These are phyloP conservation scores for Physaria fendleri DNA, from an alignment of 345 rosid genomes.

Conservation along the genomic window DNA sequence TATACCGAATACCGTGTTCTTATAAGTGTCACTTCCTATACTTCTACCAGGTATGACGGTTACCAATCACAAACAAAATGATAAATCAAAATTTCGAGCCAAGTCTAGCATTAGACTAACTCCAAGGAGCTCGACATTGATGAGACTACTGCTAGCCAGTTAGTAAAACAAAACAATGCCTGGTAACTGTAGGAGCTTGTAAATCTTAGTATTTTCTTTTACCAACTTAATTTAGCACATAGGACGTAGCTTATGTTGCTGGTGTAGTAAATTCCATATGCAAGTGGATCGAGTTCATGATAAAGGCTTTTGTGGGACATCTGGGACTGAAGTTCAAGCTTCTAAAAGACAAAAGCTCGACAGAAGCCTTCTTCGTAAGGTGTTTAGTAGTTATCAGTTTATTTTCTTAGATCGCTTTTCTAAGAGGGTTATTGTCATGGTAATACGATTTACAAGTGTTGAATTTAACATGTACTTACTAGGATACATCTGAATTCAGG, in stretches of 20 bases:
- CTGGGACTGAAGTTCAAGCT: slow-evolving; percentile 72
- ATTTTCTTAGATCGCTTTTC: too few relatives aligned
- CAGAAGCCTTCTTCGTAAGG: slow-evolving; percentile 67
- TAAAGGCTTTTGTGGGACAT: slow-evolving; percentile 43
- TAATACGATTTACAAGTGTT: too few relatives aligned
- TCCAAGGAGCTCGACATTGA: slow-evolving; percentile 76
- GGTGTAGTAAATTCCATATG: slow-evolving; percentile 31
- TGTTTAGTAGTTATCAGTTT: neutral
- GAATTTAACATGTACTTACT: too few relatives aligned
- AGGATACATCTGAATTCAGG: too few relatives aligned
- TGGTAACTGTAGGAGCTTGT: slow-evolving; percentile 41
- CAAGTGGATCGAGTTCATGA: slow-evolving; percentile 33
- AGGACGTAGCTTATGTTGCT: neutral
- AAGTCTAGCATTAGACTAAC: slow-evolving; percentile 37
- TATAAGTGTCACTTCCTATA: slow-evolving; percentile 8
- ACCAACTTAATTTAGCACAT: neutral
- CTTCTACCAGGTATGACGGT: slow-evolving; percentile 39
- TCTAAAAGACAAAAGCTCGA: slow-evolving; percentile 94
- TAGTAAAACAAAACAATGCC: slow-evolving; percentile 73
- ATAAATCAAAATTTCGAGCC: slow-evolving; percentile 35
- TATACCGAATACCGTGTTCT: neutral
- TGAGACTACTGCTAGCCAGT: slow-evolving; percentile 86
- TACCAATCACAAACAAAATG: slow-evolving; percentile 30
- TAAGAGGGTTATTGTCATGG: too few relatives aligned
- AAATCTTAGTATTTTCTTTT: neutral